Evolutionary conservation across 371 early-diverging fungal genomes (phyloP), one percentile per base, ranked within the genome.

Genomic region (Mucor plumbeus): DNA sequence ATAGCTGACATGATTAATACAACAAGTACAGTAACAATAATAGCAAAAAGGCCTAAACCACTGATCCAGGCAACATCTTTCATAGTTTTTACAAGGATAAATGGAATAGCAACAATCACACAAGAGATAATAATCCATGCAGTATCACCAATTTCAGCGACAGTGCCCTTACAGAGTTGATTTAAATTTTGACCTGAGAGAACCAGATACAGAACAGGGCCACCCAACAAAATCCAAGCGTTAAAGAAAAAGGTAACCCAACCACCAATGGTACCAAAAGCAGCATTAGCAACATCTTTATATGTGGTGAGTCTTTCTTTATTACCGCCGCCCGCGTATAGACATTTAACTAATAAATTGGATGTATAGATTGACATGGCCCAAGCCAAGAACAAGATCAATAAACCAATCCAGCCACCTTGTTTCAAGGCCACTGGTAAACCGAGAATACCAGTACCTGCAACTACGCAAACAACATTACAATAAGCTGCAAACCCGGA

Each of bases 371-470:
- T 78, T 36, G 93, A 89, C 71, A 93, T 90, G n/a, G 83, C 71
- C 59, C 91, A 93, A 5, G 92, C 86, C 35, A 95, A 79, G 11
- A 88, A 70, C 33, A 96, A 77, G 65, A 94, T 85, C 15, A 88
- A 21, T 35, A 67, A 43, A 40, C 89, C 90, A 17, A 90, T 72
- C 96, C 96, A 96, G 13, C 95, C 95, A 56, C 67, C 89, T 63
- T 91, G 87, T 26, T 76, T 85, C 19, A 96, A 78, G 33, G 94
- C 92, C 59, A 84, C 89, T 7, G 94, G 93, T 14, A 96, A 81
- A 58, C 94, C 93, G 11, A 95, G 82, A 9, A 93, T 87, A 34
- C 96, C 97, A 7, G 92, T 91, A 38, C 95, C 93, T 7, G 93
- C 93, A 21, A 93, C 85, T 5, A 93, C 91, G 78, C 94, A 91